Conservation (phyloP, 2,329 filamentous ascomycete species). For the Tolypocladium nubicola region DNA sequence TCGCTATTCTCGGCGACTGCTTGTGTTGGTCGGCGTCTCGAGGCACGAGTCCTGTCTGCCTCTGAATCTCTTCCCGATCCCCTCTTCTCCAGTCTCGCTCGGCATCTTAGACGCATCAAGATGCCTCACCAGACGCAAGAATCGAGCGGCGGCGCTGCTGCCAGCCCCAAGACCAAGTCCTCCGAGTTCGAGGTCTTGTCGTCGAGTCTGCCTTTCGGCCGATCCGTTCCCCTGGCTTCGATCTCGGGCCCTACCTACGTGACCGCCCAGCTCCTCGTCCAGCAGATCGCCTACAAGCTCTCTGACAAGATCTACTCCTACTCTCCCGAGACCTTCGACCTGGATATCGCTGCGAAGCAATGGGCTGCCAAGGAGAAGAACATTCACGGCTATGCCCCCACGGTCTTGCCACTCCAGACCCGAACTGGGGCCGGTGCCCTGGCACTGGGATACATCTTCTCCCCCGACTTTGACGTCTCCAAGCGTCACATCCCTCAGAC, state of each 20-base stretch:
- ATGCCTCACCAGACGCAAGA: conserved; percentile 28
- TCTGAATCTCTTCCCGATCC: background rate
- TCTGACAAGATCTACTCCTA: conserved; percentile 98
- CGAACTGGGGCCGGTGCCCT: conserved; percentile 81
- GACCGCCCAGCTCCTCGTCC: conserved; percentile 84
- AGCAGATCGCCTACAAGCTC: conserved; percentile 89
- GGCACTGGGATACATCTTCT: conserved; percentile 94
- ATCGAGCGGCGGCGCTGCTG: conserved; percentile 21
- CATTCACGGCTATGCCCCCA: conserved; percentile 68
- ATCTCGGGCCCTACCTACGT: conserved; percentile 86
- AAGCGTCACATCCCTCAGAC: conserved; percentile 89
- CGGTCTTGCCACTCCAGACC: conserved; percentile 74
- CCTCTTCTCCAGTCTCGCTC: background rate
- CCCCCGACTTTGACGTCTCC: conserved; percentile 84
- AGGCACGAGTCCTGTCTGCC: background rate
- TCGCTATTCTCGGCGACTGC: background rate
- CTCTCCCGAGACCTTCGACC: conserved; percentile 85
- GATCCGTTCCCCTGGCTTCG: conserved; percentile 40
- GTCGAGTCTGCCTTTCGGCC: conserved; percentile 46
- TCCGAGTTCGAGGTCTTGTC: conserved; percentile 31
- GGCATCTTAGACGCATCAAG: conserved; percentile 2
- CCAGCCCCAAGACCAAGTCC: conserved; percentile 9
- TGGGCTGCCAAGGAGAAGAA: conserved; percentile 72
- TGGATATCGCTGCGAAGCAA: conserved; percentile 70
- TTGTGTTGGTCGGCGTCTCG: background rate